phyloP scores from a whole-genome alignment of 1,284 basidiomycete species.

The Austroboletus novae-zelandiae region DNA sequence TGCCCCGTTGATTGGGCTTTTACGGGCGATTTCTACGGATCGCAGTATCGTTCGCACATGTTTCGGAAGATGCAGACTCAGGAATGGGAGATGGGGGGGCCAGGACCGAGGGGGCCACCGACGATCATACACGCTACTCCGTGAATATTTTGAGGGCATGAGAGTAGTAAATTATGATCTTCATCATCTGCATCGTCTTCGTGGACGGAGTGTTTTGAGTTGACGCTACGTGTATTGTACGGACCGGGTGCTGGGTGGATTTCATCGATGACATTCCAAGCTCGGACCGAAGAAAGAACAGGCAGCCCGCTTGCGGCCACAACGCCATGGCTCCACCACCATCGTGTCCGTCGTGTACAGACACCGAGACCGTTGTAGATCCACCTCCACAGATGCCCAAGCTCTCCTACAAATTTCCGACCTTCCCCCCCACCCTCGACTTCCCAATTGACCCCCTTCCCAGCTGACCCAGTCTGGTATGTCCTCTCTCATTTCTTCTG shows the following conservation, averaged over 20 bases:
- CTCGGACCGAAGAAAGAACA: not conserved
- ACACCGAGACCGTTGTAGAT: constrained; percentile 6
- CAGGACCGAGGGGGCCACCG: constrained; percentile 26
- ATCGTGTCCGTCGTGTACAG: too few relatives aligned
- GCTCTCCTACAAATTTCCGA: not conserved
- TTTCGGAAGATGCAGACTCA: constrained; percentile 32
- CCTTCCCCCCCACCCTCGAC: not conserved
- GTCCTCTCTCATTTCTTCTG: constrained; percentile 22
- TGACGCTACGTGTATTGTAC: constrained; percentile 7
- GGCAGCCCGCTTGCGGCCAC: too few relatives aligned
- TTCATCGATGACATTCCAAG: not conserved
- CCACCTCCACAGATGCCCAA: not conserved
- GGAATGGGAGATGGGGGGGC: constrained; percentile 24
- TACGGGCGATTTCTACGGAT: constrained; percentile 29
- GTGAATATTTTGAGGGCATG: constrained; percentile 6
- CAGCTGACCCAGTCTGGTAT: constrained; percentile 11
- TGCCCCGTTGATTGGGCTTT: constrained; percentile 29
- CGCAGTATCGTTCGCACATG: constrained; percentile 30
- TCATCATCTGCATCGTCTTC: too few relatives aligned
- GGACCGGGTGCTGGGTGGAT: not conserved
- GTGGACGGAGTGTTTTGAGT: too few relatives aligned
- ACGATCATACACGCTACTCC: constrained; percentile 28
- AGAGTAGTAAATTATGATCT: constrained; percentile 1
- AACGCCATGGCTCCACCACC: too few relatives aligned
- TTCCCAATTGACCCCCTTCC: not conserved